These are phyloP conservation scores for Penstemon davidsonii DNA, from an alignment of 257 asterid species.

Conservation along the genomic window DNA sequence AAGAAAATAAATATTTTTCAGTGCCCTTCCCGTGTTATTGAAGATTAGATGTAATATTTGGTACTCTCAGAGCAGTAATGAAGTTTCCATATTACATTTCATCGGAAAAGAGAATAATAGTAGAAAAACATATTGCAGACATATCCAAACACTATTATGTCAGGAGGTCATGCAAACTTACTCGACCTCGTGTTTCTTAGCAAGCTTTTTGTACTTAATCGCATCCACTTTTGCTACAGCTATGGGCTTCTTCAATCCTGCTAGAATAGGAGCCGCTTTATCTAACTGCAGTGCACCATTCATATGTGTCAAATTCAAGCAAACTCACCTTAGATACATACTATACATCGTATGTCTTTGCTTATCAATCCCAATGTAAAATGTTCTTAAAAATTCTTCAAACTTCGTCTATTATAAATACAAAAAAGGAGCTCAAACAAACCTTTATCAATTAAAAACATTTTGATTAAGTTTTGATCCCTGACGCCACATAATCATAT, in stretches of 20 bases:
- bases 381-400: too few species aligned
- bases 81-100: neutral
- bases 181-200: conserved; percentile 69
- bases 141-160: neutral
- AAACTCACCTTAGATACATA: too few species aligned
- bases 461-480: too few species aligned
- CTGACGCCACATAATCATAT: too few species aligned
- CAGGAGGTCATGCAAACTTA: conserved; percentile 41
- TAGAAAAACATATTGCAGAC: neutral
- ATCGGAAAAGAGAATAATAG: conserved; percentile 11
- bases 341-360: too few species aligned
- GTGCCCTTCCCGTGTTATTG: neutral
- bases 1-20: conserved; percentile 31
- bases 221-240: conserved; percentile 84
- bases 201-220: conserved; percentile 72
- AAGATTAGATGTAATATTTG: conserved; percentile 14
- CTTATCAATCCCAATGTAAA: too few species aligned
- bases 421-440: too few species aligned
- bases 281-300: conserved; percentile 63
- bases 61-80: conserved; percentile 2
- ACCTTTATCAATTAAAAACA: too few species aligned
- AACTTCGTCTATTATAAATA: too few species aligned
- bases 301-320: conserved; percentile 19
- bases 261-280: conserved; percentile 77
- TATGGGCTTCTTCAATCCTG: conserved; percentile 72